These are phyloP conservation scores for Trichopus zeylanicus DNA, from an alignment of 116 monocot genomes.

Conservation along the genomic window DNA sequence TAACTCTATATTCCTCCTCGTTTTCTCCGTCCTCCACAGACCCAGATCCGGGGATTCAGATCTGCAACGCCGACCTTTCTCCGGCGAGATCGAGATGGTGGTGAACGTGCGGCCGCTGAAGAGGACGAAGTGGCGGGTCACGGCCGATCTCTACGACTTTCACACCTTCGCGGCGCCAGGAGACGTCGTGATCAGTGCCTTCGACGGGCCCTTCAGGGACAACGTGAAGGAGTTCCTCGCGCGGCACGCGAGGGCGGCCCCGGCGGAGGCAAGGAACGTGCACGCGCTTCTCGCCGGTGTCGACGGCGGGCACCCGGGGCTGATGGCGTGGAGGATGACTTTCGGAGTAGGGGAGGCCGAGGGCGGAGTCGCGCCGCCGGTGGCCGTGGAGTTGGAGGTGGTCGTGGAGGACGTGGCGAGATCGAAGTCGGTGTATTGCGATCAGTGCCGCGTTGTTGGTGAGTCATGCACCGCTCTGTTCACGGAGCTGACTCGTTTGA, in stretches of 20 bases:
- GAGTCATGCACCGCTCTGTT: constrained; percentile 9
- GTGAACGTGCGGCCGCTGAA: constrained; percentile 54
- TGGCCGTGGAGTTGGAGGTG: constrained; percentile 58
- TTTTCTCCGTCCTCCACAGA: constrained; percentile 7
- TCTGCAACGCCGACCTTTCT: constrained; percentile 2
- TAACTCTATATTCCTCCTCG: not conserved
- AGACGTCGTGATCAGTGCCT: constrained; percentile 6
- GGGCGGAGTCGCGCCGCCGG: constrained; percentile 5
- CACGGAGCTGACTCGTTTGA: no score
- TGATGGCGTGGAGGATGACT: constrained; percentile 53
- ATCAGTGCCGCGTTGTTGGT: constrained; percentile 96
- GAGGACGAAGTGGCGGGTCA: constrained; percentile 53
- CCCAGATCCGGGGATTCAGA: no score
- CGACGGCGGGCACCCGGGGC: constrained; percentile 7
- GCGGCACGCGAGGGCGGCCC: constrained; percentile 32
- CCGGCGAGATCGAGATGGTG: constrained; percentile 40
- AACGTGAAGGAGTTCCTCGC: constrained; percentile 51
- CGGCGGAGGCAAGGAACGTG: constrained; percentile 20
- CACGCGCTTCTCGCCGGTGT: constrained; percentile 16
- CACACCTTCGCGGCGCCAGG: constrained; percentile 24
- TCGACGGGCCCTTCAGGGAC: constrained; percentile 50
- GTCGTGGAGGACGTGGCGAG: constrained; percentile 77
- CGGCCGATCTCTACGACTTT: constrained; percentile 64
- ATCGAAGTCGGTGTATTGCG: constrained; percentile 70
- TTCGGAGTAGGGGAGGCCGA: constrained; percentile 32